A percentile compares a stretch with the other conserved stretches of the same genome.
Conservation (phyloP, 345 rosid species). For the Erysimum cheiranthoides region DNA sequence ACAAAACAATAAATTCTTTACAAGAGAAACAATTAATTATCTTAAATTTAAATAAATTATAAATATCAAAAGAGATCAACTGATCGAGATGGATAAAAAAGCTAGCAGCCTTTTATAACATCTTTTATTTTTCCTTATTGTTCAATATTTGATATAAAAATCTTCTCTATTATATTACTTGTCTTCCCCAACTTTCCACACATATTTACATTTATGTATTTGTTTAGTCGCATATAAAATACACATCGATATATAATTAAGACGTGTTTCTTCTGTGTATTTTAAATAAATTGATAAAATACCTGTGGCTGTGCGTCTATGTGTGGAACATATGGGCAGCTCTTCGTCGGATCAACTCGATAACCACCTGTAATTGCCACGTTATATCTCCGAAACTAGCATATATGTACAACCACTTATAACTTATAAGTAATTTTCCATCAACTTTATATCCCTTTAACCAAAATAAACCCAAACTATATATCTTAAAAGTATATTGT, state of each 20-base stretch:
- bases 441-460: background rate
- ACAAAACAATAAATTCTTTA: constrained; percentile 30
- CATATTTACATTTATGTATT: constrained; percentile 21
- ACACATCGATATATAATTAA: background rate
- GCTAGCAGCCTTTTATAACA: constrained; percentile 46
- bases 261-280: background rate
- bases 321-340: constrained; percentile 42
- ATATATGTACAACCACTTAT: background rate
- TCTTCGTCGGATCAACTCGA: constrained; percentile 53
- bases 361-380: constrained; percentile 37
- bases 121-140: constrained; percentile 24
- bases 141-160: constrained; percentile 42
- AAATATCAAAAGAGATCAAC: constrained; percentile 3
- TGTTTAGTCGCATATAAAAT: constrained; percentile 20
- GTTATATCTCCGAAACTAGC: background rate
- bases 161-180: constrained; percentile 15
- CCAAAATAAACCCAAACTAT: background rate
- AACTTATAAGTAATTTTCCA: background rate
- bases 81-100: constrained; percentile 43
- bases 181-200: constrained; percentile 30
- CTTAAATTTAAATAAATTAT: constrained; percentile 38
- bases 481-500: background rate
- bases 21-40: constrained; percentile 28
- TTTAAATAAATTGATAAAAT: constrained; percentile 4
- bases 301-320: constrained; percentile 50